A percentile compares a stretch with the other conserved stretches of the same genome.
Conservation (phyloP, 768 basidiomycete genomes). For the Tulasnella sp. region DNA sequence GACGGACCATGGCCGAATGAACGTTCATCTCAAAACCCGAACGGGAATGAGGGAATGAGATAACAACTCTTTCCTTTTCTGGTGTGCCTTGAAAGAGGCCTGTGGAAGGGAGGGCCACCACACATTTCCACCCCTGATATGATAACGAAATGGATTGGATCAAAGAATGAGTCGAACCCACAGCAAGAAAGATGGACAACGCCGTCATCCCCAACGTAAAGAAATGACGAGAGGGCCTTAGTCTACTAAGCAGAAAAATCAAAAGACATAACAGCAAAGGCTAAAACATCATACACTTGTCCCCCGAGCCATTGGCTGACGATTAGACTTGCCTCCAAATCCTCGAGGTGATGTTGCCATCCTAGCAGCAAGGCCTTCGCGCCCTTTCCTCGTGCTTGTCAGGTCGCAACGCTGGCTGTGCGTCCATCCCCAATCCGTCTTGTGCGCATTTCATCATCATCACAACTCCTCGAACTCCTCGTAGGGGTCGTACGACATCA, state of each 20-base stretch:
- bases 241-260: background rate
- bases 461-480: slow-evolving; percentile 14
- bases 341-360: background rate
- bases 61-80: background rate
- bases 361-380: background rate
- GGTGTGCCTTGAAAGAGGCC: background rate
- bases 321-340: background rate
- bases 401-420: background rate
- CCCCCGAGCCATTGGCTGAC: background rate
- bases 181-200: background rate
- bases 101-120: background rate
- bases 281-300: background rate
- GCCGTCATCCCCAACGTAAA: background rate
- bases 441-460: background rate
- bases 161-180: background rate
- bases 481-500: slow-evolving; percentile 15
- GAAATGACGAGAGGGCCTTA: background rate
- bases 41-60: too few relatives aligned
- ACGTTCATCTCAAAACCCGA: background rate
- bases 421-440: background rate
- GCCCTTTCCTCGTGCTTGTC: background rate
- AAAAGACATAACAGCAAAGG: background rate
- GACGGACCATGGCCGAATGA: background rate
- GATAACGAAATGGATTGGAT: background rate
- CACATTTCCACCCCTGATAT: background rate